Conservation (phyloP, 108 stramenopile genomes). For the Cyclotella atomus region DNA sequence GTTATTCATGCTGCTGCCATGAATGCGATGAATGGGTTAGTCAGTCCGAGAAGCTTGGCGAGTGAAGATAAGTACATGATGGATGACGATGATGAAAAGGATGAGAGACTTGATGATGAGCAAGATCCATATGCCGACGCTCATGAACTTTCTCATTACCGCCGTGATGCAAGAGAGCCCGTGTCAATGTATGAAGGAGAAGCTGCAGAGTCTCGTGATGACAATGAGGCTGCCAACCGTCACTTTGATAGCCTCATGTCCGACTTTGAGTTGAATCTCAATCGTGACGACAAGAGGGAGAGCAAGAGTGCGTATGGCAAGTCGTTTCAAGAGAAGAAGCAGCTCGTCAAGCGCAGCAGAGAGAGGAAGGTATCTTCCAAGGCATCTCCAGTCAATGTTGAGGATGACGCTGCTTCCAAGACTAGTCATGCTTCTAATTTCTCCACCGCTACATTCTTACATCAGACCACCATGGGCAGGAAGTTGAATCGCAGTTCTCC, state of each 20-base stretch:
- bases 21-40: not conserved
- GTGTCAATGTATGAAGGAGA: not conserved
- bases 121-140: not conserved
- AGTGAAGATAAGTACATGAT: constrained; percentile 12
- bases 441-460: constrained; percentile 21
- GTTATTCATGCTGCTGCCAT: not conserved
- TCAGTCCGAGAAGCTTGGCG: constrained; percentile 14
- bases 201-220: not conserved
- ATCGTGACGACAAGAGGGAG: not conserved
- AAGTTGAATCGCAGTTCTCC: constrained; percentile 32
- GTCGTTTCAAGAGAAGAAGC: constrained; percentile 6
- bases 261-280: constrained; percentile 30
- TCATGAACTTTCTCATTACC: not conserved
- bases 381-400: not conserved
- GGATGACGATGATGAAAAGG: not conserved
- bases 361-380: not conserved
- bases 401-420: constrained; percentile 11
- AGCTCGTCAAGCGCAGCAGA: not conserved
- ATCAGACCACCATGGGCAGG: constrained; percentile 37
- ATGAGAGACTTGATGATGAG: not conserved
- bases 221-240: constrained; percentile 35
- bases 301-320: not conserved
- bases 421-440: constrained; percentile 9
- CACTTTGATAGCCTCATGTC: constrained; percentile 50
- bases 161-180: not conserved